Conservation (phyloP, 2,329 filamentous ascomycete species). For the Calonectria multiphialidica region DNA sequence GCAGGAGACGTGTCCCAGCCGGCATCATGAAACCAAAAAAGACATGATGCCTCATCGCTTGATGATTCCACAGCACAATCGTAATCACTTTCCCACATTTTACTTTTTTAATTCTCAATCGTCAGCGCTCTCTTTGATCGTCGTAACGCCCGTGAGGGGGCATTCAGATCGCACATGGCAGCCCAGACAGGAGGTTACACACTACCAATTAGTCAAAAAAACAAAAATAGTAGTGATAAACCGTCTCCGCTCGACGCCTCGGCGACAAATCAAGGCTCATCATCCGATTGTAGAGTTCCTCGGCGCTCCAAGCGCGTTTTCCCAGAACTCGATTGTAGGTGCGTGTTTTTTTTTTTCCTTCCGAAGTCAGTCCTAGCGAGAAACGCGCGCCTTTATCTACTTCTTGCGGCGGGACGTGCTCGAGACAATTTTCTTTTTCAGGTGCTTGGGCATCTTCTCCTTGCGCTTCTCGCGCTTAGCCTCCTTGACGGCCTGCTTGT, state of each 20-base stretch:
- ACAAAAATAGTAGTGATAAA: constrained; percentile 39
- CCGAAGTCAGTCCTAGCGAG: background rate
- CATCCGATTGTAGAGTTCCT: constrained; percentile 56
- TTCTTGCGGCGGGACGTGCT: constrained; percentile 73
- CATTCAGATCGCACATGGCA: constrained; percentile 54
- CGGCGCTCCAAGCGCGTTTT: background rate
- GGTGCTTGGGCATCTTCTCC: constrained; percentile 94
- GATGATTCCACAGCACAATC: constrained; percentile 17
- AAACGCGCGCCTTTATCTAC: constrained; percentile 48
- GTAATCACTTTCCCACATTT: constrained; percentile 9
- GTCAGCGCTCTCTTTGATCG: constrained; percentile 68
- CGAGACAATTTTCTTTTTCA: constrained; percentile 90
- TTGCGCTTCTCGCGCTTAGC: constrained; percentile 94
- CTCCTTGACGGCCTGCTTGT: constrained; percentile 94
- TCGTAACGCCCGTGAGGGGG: constrained; percentile 52
- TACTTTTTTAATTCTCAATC: constrained; percentile 31
- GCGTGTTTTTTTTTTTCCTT: background rate
- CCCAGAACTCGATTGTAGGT: background rate
- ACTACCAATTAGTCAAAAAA: constrained; percentile 1
- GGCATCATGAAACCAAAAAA: background rate
- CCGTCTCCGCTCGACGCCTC: constrained; percentile 34
- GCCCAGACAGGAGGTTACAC: constrained; percentile 54
- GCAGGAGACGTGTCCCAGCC: background rate
- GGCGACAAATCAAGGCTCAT: constrained; percentile 57
- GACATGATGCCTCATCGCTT: constrained; percentile 23